Evolutionary conservation across 805 yeast species (phyloP).

Genomic region (Wickerhamomyces xylosicus): DNA sequence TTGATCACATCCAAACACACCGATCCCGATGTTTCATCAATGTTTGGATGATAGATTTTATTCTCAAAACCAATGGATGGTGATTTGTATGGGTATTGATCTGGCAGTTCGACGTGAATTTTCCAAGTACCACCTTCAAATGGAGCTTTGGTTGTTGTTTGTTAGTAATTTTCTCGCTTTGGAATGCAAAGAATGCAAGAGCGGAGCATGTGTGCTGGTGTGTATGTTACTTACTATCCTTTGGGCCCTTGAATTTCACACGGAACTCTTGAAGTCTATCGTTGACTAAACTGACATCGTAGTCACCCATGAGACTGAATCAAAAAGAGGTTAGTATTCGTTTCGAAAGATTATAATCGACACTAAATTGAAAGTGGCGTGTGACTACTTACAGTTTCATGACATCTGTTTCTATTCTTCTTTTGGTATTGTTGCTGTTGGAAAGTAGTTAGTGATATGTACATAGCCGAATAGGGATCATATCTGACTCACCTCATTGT

Average conservation of each 20-base stretch:
- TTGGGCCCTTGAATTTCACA: conserved; percentile 81
- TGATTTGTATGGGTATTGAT: conserved; percentile 89
- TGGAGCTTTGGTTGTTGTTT: conserved; percentile 39
- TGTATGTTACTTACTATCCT: conserved; percentile 32
- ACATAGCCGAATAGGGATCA: too few relatives aligned
- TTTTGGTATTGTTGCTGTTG: conserved; percentile 14
- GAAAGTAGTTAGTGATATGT: too few relatives aligned
- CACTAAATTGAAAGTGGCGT: neutral
- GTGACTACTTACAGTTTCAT: conserved; percentile 70
- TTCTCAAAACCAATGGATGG: conserved; percentile 93
- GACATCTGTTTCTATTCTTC: conserved; percentile 82
- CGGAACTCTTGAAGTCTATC: conserved; percentile 81
- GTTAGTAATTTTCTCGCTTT: conserved; percentile 4
- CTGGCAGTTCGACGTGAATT: conserved; percentile 87
- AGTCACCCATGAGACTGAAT: conserved; percentile 76
- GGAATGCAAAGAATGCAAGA: neutral
- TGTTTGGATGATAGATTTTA: conserved; percentile 90
- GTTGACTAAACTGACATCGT: conserved; percentile 72
- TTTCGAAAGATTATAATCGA: neutral
- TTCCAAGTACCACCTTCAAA: conserved; percentile 88
- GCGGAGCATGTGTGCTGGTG: neutral
- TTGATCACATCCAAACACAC: conserved; percentile 94
- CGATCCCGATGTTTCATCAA: conserved; percentile 82
- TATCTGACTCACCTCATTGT: neutral
- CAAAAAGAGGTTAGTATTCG: conserved; percentile 6